These are phyloP conservation scores for Wakefieldia striispora DNA, from an alignment of 768 basidiomycete species.

Conservation along the genomic window DNA sequence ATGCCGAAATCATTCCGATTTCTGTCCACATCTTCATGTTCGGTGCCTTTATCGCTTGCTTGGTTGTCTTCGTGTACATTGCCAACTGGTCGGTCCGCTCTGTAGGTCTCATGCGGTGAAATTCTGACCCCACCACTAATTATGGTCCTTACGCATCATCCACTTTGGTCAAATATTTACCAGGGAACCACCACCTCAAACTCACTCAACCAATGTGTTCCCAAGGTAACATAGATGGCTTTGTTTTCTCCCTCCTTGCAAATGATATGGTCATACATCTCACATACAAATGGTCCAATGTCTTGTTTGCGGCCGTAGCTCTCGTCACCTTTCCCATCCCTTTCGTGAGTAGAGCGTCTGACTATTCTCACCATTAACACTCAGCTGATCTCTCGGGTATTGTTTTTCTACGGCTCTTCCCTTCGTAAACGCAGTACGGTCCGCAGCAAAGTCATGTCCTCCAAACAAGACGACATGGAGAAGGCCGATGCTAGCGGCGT, in stretches of 20 bases:
- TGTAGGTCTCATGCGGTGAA: neutral
- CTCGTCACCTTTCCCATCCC: slow-evolving; percentile 55
- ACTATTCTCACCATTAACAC: neutral
- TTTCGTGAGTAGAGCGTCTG: slow-evolving; percentile 37
- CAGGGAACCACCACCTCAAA: neutral
- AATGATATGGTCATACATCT: slow-evolving; percentile 53
- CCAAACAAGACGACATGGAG: slow-evolving; percentile 1
- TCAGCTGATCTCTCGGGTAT: slow-evolving; percentile 14
- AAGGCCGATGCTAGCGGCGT: neutral
- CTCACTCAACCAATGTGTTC: neutral
- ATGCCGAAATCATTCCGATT: neutral
- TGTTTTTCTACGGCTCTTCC: slow-evolving; percentile 31
- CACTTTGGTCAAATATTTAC: slow-evolving; percentile 42
- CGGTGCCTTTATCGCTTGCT: slow-evolving; percentile 51
- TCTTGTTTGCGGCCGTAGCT: slow-evolving; percentile 51
- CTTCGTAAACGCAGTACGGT: slow-evolving; percentile 26
- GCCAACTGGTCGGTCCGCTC: slow-evolving; percentile 51
- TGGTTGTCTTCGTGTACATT: slow-evolving; percentile 55
- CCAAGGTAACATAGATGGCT: slow-evolving; percentile 49
- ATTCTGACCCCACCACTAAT: slow-evolving; percentile 22
- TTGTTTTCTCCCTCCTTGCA: slow-evolving; percentile 62
- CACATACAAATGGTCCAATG: slow-evolving; percentile 59
- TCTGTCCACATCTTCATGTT: slow-evolving; percentile 44
- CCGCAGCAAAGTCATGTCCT: slow-evolving; percentile 15
- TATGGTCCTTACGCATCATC: slow-evolving; percentile 63